These are phyloP conservation scores for Spathaspora sp. DNA, from an alignment of 805 yeast genomes.

Conservation along the genomic window DNA sequence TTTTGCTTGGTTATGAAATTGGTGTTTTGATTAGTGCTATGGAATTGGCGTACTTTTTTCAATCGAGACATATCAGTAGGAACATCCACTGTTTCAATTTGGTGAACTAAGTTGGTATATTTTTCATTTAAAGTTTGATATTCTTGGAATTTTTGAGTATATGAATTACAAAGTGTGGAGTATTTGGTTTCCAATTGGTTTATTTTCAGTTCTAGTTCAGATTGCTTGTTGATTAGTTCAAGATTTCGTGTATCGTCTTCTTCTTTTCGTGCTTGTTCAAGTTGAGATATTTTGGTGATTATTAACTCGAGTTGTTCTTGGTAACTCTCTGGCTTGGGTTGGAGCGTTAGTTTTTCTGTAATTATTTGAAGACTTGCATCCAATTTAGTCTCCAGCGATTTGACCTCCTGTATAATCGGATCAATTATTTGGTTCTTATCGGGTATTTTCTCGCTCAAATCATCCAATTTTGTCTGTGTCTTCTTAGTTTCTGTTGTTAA, in stretches of 20 bases:
- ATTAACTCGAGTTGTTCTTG: neutral
- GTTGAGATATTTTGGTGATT: neutral
- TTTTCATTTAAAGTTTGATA: slow-evolving; percentile 18
- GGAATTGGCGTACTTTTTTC: slow-evolving; percentile 10
- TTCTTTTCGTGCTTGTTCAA: neutral
- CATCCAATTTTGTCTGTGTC: neutral
- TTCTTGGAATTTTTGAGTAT: slow-evolving; percentile 21
- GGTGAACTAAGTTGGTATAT: slow-evolving; percentile 16
- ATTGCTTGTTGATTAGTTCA: neutral
- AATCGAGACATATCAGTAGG: slow-evolving; percentile 3
- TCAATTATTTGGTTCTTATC: slow-evolving; percentile 15
- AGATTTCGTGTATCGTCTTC: neutral
- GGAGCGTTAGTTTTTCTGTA: neutral
- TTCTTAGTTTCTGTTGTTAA: neutral
- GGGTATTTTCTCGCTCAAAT: neutral
- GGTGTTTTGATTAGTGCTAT: slow-evolving; percentile 4
- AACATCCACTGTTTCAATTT: neutral
- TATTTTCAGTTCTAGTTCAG: slow-evolving; percentile 5
- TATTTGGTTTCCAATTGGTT: slow-evolving; percentile 16
- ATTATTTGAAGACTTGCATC: slow-evolving; percentile 13
- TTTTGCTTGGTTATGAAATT: slow-evolving; percentile 9
- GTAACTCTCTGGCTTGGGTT: neutral
- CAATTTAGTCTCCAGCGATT: slow-evolving; percentile 18
- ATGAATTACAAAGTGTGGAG: slow-evolving; percentile 14
- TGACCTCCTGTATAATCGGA: slow-evolving; percentile 24